phyloP scores from a whole-genome alignment of 108 stramenopile species.

The Chaetoceros muelleri region DNA sequence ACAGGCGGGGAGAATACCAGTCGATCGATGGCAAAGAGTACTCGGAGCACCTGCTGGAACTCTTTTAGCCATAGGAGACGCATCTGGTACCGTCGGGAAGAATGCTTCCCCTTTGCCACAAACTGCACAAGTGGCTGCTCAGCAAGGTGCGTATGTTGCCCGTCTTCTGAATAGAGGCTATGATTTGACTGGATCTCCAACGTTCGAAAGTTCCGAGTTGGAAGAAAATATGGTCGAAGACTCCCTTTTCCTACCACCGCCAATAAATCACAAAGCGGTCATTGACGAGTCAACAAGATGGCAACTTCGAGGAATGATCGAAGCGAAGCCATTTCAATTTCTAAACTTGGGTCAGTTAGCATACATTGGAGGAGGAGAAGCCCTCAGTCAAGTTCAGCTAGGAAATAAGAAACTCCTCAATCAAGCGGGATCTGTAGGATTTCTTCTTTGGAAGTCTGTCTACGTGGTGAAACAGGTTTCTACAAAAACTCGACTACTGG shows the following conservation, averaged over 20 bases:
- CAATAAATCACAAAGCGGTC: not conserved
- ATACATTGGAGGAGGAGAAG: slow-evolving; percentile 66
- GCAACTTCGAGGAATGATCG: slow-evolving; percentile 36
- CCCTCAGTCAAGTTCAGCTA: slow-evolving; percentile 58
- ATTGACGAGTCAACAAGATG: slow-evolving; percentile 8
- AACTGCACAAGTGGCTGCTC: slow-evolving; percentile 75
- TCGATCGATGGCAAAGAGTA: slow-evolving; percentile 51
- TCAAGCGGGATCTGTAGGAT: slow-evolving; percentile 34
- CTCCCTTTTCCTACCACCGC: slow-evolving; percentile 14
- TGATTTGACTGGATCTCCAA: slow-evolving; percentile 32
- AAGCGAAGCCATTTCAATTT: slow-evolving; percentile 48
- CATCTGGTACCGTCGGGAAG: slow-evolving; percentile 21
- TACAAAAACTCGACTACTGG: slow-evolving; percentile 43
- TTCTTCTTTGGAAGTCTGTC: slow-evolving; percentile 54
- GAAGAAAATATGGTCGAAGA: not conserved
- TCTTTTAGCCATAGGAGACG: slow-evolving; percentile 57
- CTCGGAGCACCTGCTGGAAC: slow-evolving; percentile 8
- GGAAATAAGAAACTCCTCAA: slow-evolving; percentile 41
- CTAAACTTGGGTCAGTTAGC: slow-evolving; percentile 65
- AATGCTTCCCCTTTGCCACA: slow-evolving; percentile 35
- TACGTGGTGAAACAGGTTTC: slow-evolving; percentile 71
- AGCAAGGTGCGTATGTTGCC: slow-evolving; percentile 66
- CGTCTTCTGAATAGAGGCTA: slow-evolving; percentile 53
- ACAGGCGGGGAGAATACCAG: slow-evolving; percentile 19
- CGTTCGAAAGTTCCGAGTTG: slow-evolving; percentile 9